phyloP scores from a whole-genome alignment of 2,329 filamentous ascomycete genomes.

The Epichloe sibirici region DNA sequence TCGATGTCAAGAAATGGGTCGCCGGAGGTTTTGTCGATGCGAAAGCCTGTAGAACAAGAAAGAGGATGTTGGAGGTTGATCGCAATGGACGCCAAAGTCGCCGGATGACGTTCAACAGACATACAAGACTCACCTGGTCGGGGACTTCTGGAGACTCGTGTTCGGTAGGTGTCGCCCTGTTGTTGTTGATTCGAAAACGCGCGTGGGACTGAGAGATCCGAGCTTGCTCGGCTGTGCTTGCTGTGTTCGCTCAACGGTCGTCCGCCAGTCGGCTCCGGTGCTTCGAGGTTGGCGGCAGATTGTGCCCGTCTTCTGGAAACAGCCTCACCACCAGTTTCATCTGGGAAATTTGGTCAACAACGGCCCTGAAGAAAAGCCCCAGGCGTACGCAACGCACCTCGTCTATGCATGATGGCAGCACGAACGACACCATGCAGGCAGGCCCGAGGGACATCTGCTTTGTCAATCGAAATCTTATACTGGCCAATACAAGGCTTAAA shows the following conservation, averaged over 20 bases:
- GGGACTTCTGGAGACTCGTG: conserved; percentile 21
- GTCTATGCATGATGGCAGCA: conserved; percentile 53
- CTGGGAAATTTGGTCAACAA: conserved; percentile 9
- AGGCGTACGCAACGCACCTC: conserved; percentile 43
- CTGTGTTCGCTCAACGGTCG: conserved; percentile 48
- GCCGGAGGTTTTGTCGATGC: conserved; percentile 34
- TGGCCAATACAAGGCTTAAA: conserved; percentile 60
- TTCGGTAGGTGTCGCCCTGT: conserved; percentile 23
- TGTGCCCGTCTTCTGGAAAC: conserved; percentile 43
- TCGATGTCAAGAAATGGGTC: conserved; percentile 55
- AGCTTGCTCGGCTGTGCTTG: conserved; percentile 59
- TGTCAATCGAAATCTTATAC: conserved; percentile 59
- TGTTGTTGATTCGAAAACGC: conserved; percentile 39
- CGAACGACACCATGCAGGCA: conserved; percentile 67
- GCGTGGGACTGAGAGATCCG: conserved; percentile 51
- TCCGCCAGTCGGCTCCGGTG: conserved; percentile 34
- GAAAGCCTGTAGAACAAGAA: conserved; percentile 30
- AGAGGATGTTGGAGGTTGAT: not conserved
- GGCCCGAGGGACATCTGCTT: conserved; percentile 59
- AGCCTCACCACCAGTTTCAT: conserved; percentile 30
- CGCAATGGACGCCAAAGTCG: not conserved
- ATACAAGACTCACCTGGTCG: conserved; percentile 13
- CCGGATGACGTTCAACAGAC: not conserved
- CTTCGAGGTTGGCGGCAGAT: conserved; percentile 49
- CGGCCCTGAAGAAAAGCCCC: not conserved